phyloP scores from a whole-genome alignment of 495 filamentous ascomycete species.

The Penicillium psychrofluorescens region DNA sequence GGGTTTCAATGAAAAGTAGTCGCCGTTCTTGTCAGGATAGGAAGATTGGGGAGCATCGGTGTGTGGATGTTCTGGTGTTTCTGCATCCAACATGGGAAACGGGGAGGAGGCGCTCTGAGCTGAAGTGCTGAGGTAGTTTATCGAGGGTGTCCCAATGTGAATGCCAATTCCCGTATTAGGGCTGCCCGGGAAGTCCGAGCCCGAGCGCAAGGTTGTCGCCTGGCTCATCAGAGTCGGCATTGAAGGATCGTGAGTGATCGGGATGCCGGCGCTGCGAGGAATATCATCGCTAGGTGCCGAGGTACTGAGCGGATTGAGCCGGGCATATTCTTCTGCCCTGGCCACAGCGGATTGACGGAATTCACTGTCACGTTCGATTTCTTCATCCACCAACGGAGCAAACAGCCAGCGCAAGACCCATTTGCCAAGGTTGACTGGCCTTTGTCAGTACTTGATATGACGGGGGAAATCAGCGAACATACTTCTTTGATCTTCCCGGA shows the following conservation, averaged over 20 bases:
- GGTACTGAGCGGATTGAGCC: conserved; percentile 45
- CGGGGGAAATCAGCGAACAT: conserved; percentile 23
- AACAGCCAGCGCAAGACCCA: conserved; percentile 96
- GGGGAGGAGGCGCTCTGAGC: conserved; percentile 18
- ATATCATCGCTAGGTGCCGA: conserved; percentile 56
- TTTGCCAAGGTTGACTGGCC: conserved; percentile 88
- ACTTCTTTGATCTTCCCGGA: conserved; percentile 93
- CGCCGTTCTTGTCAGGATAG: conserved; percentile 44
- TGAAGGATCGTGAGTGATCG: conserved; percentile 37
- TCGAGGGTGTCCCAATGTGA: conserved; percentile 16
- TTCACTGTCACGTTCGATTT: conserved; percentile 70
- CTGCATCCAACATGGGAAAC: conserved; percentile 16
- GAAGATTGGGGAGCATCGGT: conserved; percentile 38
- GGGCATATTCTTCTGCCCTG: conserved; percentile 48
- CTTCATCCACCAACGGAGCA: conserved; percentile 78
- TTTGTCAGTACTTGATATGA: conserved; percentile 9
- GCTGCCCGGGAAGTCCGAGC: conserved; percentile 48
- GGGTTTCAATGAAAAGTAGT: conserved; percentile 57
- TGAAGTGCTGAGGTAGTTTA: conserved; percentile 18
- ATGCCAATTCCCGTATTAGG: conserved; percentile 56
- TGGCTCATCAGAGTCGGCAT: conserved; percentile 32
- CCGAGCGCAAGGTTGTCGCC: conserved; percentile 42
- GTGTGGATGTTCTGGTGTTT: conserved; percentile 20
- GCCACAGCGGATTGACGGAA: conserved; percentile 62
- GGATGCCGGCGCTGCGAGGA: conserved; percentile 40